Base-by-base conservation (phyloP, 352 stramenopile genomes). In the Phytophthora crassamura region DNA sequence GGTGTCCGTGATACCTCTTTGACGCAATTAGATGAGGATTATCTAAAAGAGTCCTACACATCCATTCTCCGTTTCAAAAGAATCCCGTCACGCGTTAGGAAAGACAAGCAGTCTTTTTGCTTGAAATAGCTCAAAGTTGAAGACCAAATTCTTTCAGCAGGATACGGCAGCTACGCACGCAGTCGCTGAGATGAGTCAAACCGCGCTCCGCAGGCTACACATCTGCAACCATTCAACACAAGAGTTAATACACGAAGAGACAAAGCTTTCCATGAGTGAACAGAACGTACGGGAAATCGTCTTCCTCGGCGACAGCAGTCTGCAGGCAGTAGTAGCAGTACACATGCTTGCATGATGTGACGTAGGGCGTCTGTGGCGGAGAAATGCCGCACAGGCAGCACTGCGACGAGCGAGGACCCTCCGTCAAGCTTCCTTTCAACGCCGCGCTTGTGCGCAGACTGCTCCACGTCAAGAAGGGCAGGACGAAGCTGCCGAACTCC, bases 301-400 rank as follows among this genome's bases (percentile, higher is more conserved):
- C 82, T 53, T 95, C 80, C 5, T 64, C 68, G 0, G 85, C 74
- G 7, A 94, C 87, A 5, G 85, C 81, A 20, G 86, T 91, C 49
- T 95, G 84, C 14, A 95, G 58, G 52, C 87, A 95, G 52, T 91
- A 95, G 70, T 94, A 95, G 69, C 87, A 95, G 58, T 95, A 95
- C 18, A 91, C 54, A 55, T 95, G 87, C 63, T 91, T 89, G 68
- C 87, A 95, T 10, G 87, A 93, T 49, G 87, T 95, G 52, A 93
- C 87, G 73, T 95, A 95, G n/a, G 87, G 85, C 14, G 87, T 95
- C 78, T 93, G 67, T 0, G 64, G 53, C 5, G 83, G 85, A 7
- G 75, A 70, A 33, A 89, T 78, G 0, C 79, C 73, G 47, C 85
- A 95, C 4, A 95, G 39, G 20, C 64, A 78, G 69, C 87, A 95